Evolutionary conservation across 768 basidiomycete genomes (phyloP), one percentile per base, ranked within the genome.

Genomic region (Trametes cubensis): DNA sequence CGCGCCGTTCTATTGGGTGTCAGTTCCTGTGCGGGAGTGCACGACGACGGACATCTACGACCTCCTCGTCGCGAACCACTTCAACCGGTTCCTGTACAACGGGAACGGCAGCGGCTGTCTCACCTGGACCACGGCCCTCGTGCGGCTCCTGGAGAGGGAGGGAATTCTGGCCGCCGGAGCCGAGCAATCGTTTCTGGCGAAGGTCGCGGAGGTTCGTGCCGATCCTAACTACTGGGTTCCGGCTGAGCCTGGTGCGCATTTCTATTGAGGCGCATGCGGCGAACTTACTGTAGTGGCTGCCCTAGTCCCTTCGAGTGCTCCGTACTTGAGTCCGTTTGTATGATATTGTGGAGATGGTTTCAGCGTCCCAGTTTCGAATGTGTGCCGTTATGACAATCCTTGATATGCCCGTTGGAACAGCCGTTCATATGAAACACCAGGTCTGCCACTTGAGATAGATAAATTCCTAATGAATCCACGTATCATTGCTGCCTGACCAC

Each of bases 1-100:
- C 41, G 53, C 53, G 17, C 26, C 25, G 14, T 25, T 21, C 34
- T 20, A 41, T 20, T 54, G 53, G 53, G 42, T 7, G 18, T 17
- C 41, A 20, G n/a, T 39, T 39, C 53, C 41, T 39, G 53, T 39
- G 15, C 41, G 21, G 38, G 3, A 7, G 17, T 54, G 15, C 20
- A 54, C 53, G 41, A 54, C 53, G 38, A 54, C 53, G 34, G 39
- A 54, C 7, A 40, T 54, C 53, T 54, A 54, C 38, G 34, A 54
- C 10, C 53, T 54, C 53, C 15, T 54, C 34, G 53, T 30, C 17
- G 34, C 25, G 8, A 41, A 54, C 14, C 6, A 11, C 53, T 39
- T 54, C 53, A 54, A 54, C 38, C 25, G 34, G 26, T 54, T 17
- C 53, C 20, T 54, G 53, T 54, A 39, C 53, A 54, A 54, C 38